Percentiles rank a stretch among this genome's conserved stretches.
These are phyloP conservation scores for Ganoderma resinaceum DNA, from an alignment of 1,284 basidiomycete species.

Conservation along the genomic window DNA sequence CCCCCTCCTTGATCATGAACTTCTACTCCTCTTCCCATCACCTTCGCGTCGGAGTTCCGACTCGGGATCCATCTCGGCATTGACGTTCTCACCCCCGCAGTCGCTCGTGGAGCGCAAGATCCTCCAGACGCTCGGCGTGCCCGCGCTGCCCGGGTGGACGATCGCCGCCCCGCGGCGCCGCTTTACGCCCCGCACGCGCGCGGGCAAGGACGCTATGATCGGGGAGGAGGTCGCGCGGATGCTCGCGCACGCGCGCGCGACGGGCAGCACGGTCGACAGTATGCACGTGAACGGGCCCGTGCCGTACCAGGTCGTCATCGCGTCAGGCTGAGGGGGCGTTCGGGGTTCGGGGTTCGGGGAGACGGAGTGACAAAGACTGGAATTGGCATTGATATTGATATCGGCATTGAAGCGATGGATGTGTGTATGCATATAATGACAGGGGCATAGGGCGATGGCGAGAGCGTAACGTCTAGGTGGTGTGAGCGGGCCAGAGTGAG, in stretches of 20 bases:
- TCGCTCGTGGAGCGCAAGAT: slow-evolving; percentile 42
- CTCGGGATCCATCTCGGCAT: too few species aligned
- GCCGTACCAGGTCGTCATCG: slow-evolving; percentile 37
- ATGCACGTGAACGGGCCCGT: slow-evolving; percentile 44
- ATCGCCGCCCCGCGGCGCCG: slow-evolving; percentile 37
- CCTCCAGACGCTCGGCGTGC: slow-evolving; percentile 40
- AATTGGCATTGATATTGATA: neutral
- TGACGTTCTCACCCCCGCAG: slow-evolving; percentile 12
- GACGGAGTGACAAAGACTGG: neutral
- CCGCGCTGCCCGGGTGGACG: slow-evolving; percentile 39
- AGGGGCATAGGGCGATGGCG: neutral
- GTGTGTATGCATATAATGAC: neutral
- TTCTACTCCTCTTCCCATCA: neutral
- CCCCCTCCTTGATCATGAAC: neutral
- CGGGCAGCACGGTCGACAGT: slow-evolving; percentile 39
- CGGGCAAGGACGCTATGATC: slow-evolving; percentile 41
- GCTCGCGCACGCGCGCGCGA: slow-evolving; percentile 38
- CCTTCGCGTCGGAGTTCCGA: neutral
- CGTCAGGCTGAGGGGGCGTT: slow-evolving; percentile 4
- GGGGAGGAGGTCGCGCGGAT: slow-evolving; percentile 39
- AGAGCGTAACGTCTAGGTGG: neutral
- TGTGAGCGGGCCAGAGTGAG: neutral
- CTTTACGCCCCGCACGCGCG: slow-evolving; percentile 39
- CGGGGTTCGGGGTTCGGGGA: neutral
- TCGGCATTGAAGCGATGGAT: neutral